Conservation (phyloP, 2,329 filamentous ascomycete genomes). For the Aspergillus hortae region DNA sequence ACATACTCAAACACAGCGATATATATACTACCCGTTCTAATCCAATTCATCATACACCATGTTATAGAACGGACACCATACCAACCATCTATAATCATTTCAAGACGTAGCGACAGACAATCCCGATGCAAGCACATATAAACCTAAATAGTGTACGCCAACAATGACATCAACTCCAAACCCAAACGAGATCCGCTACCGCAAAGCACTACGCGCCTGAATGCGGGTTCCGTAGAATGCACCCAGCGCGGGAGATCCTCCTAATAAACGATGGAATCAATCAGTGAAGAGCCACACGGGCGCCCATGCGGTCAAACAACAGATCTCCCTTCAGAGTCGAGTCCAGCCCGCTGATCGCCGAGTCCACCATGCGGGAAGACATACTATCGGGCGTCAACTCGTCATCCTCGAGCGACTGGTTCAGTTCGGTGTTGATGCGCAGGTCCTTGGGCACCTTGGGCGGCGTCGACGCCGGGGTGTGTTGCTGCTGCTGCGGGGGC, state of each 20-base stretch:
- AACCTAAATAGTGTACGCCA: constrained; percentile 3
- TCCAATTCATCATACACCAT: background rate
- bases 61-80: constrained; percentile 2
- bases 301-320: constrained; percentile 43
- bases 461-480: constrained; percentile 25
- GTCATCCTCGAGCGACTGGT: constrained; percentile 35
- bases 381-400: constrained; percentile 48
- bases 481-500: constrained; percentile 23
- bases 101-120: background rate
- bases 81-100: constrained; percentile 10
- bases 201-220: background rate
- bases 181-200: background rate
- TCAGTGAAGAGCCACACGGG: constrained; percentile 28
- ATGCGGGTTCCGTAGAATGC: no score
- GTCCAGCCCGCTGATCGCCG: constrained; percentile 41
- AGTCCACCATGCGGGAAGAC: constrained; percentile 46
- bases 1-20: no score
- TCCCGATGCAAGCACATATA: background rate
- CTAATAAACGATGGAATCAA: background rate
- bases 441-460: constrained; percentile 38
- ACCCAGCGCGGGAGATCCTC: no score
- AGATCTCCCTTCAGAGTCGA: constrained; percentile 39
- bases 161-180: background rate
- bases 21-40: no score
- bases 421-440: constrained; percentile 44